Conservation (phyloP, 2,329 filamentous ascomycete species). For the Nemania diffusa region DNA sequence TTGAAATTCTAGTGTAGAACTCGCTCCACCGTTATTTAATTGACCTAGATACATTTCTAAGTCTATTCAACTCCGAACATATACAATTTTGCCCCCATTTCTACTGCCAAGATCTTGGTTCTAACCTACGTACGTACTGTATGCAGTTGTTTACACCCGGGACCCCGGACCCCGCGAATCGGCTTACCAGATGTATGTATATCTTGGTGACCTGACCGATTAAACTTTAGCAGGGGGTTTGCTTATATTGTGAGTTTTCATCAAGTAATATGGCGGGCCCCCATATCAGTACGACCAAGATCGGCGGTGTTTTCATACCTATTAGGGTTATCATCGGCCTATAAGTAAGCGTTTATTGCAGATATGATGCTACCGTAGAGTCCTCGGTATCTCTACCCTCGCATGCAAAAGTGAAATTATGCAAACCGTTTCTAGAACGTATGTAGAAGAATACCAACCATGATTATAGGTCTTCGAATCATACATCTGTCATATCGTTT, state of each 20-base stretch:
- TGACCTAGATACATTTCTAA: too few species aligned
- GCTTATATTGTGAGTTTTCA: conserved; percentile 27
- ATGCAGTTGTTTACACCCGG: too few species aligned
- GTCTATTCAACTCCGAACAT: too few species aligned
- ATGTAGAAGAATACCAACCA: too few species aligned
- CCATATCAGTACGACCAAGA: conserved; percentile 14
- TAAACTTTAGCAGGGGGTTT: not conserved
- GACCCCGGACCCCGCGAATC: conserved; percentile 31
- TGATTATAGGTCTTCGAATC: too few species aligned
- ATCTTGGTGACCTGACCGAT: conserved; percentile 7
- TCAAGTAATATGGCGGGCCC: conserved; percentile 29
- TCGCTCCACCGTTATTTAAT: too few species aligned
- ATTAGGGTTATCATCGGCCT: conserved; percentile 25
- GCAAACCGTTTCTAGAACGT: not conserved
- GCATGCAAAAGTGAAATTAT: conserved; percentile 7
- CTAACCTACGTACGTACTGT: too few species aligned
- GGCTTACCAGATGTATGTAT: not conserved
- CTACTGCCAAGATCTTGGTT: too few species aligned
- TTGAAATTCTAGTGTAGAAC: too few species aligned
- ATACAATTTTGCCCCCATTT: too few species aligned
- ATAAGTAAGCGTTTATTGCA: not conserved
- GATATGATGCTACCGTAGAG: not conserved
- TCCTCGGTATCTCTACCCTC: conserved; percentile 13
- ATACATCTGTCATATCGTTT: too few species aligned
- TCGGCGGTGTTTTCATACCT: conserved; percentile 9